Evolutionary conservation across 768 basidiomycete species (phyloP).

Genomic region (Suillus sp.): DNA sequence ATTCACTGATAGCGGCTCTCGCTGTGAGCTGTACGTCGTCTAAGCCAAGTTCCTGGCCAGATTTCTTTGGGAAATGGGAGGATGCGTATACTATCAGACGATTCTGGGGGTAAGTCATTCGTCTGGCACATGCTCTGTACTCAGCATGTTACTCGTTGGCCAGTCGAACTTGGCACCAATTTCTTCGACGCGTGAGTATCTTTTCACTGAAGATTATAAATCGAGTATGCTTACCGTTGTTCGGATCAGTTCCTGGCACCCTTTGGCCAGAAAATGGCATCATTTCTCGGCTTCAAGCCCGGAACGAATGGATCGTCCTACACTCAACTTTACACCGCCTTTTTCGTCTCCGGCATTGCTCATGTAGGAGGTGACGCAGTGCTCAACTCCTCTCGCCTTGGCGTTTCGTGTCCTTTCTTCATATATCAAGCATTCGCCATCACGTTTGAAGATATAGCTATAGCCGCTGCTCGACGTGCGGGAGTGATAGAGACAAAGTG

Average conservation of each 20-base stretch:
- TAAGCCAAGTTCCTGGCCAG: conserved; percentile 43
- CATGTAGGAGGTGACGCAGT: conserved; percentile 38
- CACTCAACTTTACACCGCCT: conserved; percentile 39
- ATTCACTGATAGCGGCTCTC: conserved; percentile 8
- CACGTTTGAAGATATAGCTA: conserved; percentile 35
- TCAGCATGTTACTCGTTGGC: neutral
- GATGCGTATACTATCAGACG: conserved; percentile 42
- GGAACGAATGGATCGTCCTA: conserved; percentile 32
- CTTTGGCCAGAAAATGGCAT: conserved; percentile 31
- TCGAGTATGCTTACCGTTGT: neutral
- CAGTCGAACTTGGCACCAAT: conserved; percentile 43
- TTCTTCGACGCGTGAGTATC: conserved; percentile 36
- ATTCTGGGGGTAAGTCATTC: conserved; percentile 42
- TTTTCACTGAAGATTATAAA: neutral
- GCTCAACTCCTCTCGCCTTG: conserved; percentile 17
- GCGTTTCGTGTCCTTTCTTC: conserved; percentile 26
- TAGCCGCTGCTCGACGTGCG: conserved; percentile 20
- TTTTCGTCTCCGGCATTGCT: conserved; percentile 37
- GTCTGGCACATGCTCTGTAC: neutral
- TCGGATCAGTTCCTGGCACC: conserved; percentile 27
- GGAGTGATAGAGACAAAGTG: conserved; percentile 17
- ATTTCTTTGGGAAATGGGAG: conserved; percentile 33
- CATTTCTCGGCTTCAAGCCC: conserved; percentile 26
- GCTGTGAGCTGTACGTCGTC: conserved; percentile 21
- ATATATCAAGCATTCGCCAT: conserved; percentile 38